A percentile compares a stretch with the other conserved stretches of the same genome.
Evolutionary conservation across 768 basidiomycete genomes (phyloP).

Genomic region (Pleurotus platypus): DNA sequence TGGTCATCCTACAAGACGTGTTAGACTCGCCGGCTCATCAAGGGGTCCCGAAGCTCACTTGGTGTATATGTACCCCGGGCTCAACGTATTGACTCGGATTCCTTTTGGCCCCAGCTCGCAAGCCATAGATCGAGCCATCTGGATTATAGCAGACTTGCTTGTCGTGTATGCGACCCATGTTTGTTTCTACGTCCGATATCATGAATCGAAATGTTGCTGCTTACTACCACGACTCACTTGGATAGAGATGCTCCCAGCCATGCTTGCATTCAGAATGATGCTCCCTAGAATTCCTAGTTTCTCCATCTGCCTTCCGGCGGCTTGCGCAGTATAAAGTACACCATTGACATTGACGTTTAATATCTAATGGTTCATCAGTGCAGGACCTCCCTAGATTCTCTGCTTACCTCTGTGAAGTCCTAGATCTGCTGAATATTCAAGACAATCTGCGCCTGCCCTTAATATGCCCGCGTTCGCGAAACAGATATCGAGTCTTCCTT

Average conservation of each 20-base stretch:
- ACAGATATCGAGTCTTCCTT: slow-evolving; percentile 62
- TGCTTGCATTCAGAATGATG: slow-evolving; percentile 57
- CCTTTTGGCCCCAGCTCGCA: slow-evolving; percentile 63
- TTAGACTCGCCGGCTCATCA: background rate
- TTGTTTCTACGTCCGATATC: slow-evolving; percentile 39
- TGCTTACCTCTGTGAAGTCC: slow-evolving; percentile 51
- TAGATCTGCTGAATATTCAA: slow-evolving; percentile 56
- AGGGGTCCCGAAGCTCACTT: slow-evolving; percentile 31
- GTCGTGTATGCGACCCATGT: slow-evolving; percentile 73
- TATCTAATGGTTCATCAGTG: slow-evolving; percentile 30
- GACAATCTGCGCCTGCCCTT: slow-evolving; percentile 36
- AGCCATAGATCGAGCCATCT: slow-evolving; percentile 76
- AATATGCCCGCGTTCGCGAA: slow-evolving; percentile 60
- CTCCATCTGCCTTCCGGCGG: slow-evolving; percentile 55
- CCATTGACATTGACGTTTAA: slow-evolving; percentile 61
- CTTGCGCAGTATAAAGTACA: slow-evolving; percentile 59
- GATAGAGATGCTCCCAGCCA: slow-evolving; percentile 63
- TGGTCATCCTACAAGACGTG: slow-evolving; percentile 48
- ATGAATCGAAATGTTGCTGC: too few relatives aligned
- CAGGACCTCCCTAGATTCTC: too few relatives aligned
- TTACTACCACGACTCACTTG: slow-evolving; percentile 28
- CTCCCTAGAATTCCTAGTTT: slow-evolving; percentile 44
- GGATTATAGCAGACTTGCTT: slow-evolving; percentile 72
- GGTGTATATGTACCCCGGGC: slow-evolving; percentile 72
- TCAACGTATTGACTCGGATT: slow-evolving; percentile 70